These are phyloP conservation scores for Claviceps africana DNA, from an alignment of 2,329 filamentous ascomycete genomes.

Conservation along the genomic window DNA sequence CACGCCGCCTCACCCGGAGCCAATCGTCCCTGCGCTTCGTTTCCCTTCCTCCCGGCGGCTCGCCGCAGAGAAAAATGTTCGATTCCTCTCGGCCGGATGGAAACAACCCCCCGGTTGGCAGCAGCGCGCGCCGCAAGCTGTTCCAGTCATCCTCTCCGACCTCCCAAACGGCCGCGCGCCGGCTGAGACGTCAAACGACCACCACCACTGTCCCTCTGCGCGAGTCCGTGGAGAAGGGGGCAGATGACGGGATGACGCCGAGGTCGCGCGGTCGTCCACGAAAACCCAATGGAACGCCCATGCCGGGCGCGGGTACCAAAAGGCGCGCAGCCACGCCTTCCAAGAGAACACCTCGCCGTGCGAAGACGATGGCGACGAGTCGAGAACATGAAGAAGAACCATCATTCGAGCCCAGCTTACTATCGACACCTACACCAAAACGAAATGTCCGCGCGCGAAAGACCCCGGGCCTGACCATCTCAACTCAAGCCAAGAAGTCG, in stretches of 20 bases:
- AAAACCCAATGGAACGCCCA: conserved; percentile 37
- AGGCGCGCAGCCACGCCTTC: conserved; percentile 34
- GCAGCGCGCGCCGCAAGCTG: conserved; percentile 24
- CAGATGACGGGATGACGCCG: conserved; percentile 23
- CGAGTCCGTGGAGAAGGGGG: conserved; percentile 21
- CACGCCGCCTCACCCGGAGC: conserved; percentile 31
- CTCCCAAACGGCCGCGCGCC: conserved; percentile 17
- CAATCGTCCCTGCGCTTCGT: conserved; percentile 25
- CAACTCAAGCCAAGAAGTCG: conserved; percentile 12
- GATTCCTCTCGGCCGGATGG: conserved; percentile 36
- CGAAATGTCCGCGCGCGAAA: conserved; percentile 17
- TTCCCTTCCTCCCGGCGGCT: conserved; percentile 20
- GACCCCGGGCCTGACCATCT: conserved; percentile 8
- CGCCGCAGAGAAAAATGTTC: conserved; percentile 42
- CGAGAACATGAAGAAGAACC: conserved; percentile 16
- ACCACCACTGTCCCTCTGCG: conserved; percentile 39
- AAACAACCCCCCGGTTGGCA: conserved; percentile 13
- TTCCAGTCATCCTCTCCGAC: conserved; percentile 31
- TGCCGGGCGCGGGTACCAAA: conserved; percentile 27
- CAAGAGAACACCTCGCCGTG: conserved; percentile 20
- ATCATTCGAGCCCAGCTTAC: conserved; percentile 9
- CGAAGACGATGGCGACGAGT: conserved; percentile 18
- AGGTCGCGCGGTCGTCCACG: conserved; percentile 32
- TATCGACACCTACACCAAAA: conserved; percentile 19
- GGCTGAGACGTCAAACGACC: conserved; percentile 23